Percentiles rank a stretch among this genome's conserved stretches.
These are phyloP conservation scores for Colletotrichum spaethianum DNA, from an alignment of 2,329 filamentous ascomycete genomes.

Conservation along the genomic window DNA sequence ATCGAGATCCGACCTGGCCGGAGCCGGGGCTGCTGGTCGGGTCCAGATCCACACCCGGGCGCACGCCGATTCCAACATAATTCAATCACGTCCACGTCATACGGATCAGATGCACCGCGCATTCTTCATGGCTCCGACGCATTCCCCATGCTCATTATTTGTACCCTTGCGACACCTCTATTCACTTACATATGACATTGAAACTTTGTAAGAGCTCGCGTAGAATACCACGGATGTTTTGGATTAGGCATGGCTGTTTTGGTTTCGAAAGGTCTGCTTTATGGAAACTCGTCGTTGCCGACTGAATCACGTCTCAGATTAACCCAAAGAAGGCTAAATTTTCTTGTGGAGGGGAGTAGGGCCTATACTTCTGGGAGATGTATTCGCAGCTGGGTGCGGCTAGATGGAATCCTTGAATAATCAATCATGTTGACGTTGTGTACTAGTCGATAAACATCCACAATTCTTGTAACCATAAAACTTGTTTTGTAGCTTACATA, in stretches of 20 bases:
- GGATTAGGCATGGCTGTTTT: too few relatives aligned
- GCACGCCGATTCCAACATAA: background rate
- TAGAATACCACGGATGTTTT: background rate
- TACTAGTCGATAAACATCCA: too few relatives aligned
- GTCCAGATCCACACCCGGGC: background rate
- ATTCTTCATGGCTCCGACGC: background rate
- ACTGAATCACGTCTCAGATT: background rate
- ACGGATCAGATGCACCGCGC: background rate
- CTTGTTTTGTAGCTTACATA: background rate
- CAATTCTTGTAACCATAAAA: background rate
- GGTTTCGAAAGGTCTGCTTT: background rate
- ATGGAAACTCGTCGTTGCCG: background rate
- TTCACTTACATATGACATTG: background rate
- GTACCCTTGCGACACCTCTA: too few relatives aligned
- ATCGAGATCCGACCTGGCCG: background rate
- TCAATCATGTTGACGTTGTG: background rate
- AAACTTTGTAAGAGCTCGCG: background rate
- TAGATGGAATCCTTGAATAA: too few relatives aligned
- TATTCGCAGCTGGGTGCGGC: background rate
- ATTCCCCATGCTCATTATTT: background rate
- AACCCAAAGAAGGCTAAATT: background rate
- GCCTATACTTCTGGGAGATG: background rate
- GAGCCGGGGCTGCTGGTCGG: background rate
- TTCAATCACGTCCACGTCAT: conserved; percentile 16
- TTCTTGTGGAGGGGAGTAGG: too few relatives aligned